Evolutionary conservation across 2,329 filamentous ascomycete species (phyloP).

Genomic region (Colletotrichum magnum): DNA sequence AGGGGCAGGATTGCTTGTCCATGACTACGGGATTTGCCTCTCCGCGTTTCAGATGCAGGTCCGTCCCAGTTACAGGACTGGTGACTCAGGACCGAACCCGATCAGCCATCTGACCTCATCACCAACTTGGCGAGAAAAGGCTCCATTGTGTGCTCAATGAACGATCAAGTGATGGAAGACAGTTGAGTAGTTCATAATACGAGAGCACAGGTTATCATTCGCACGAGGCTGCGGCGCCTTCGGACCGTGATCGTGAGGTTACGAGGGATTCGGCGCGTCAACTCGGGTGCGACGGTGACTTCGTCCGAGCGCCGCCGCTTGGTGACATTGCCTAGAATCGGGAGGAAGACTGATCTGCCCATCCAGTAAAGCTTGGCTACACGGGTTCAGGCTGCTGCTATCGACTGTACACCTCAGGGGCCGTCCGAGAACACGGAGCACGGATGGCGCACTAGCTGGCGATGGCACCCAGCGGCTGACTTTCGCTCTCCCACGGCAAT

Average conservation of each 20-base stretch:
- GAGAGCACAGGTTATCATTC: background rate
- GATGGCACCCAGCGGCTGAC: slow-evolving; percentile 1
- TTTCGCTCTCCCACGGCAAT: background rate
- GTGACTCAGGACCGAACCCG: background rate
- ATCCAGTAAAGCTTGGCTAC: slow-evolving; percentile 31
- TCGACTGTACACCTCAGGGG: slow-evolving; percentile 12
- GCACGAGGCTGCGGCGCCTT: too few relatives aligned
- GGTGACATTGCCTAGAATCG: slow-evolving; percentile 14
- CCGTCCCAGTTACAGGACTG: slow-evolving; percentile 20
- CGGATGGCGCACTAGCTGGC: slow-evolving; percentile 19
- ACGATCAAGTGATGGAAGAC: background rate
- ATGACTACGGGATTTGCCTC: slow-evolving; percentile 34
- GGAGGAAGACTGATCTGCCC: slow-evolving; percentile 21
- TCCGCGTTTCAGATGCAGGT: slow-evolving; percentile 42
- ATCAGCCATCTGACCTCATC: background rate
- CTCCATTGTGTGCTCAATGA: background rate
- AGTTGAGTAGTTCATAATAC: slow-evolving; percentile 11
- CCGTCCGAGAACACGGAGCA: slow-evolving; percentile 24
- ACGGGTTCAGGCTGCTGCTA: background rate
- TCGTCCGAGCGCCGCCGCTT: slow-evolving; percentile 7
- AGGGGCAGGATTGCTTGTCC: slow-evolving; percentile 12
- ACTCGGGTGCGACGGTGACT: background rate
- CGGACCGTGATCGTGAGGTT: background rate
- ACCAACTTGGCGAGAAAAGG: slow-evolving; percentile 2
- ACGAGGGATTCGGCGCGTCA: background rate